Evolutionary conservation across 371 early-diverging fungal genomes (phyloP).

Genomic region (Mortierella sp.): DNA sequence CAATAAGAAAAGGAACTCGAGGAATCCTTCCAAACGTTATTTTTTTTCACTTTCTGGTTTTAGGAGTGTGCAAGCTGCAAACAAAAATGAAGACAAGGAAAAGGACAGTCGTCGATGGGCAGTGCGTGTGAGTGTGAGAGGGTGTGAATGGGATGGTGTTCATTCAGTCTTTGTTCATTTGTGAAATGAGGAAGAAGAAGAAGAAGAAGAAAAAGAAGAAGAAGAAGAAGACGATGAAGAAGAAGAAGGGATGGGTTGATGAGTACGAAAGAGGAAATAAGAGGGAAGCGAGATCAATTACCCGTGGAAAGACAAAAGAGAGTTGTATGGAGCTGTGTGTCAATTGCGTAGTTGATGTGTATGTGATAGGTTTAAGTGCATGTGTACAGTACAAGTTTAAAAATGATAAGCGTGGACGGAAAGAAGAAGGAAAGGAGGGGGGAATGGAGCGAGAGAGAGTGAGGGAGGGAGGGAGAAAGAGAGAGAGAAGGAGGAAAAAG

Average conservation of each 20-base stretch:
- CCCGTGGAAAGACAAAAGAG: neutral
- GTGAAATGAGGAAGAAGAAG: neutral
- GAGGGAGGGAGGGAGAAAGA: neutral
- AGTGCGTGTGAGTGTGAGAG: neutral
- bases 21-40: slow-evolving; percentile 5
- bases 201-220: no score
- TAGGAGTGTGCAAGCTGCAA: neutral
- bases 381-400: neutral
- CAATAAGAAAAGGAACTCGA: slow-evolving; percentile 11
- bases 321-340: neutral
- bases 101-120: neutral
- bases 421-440: neutral
- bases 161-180: neutral
- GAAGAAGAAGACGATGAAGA: no score
- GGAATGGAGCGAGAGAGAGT: neutral
- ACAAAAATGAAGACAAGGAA: neutral
- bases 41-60: neutral
- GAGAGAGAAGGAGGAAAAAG: neutral
- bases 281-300: slow-evolving; percentile 5
- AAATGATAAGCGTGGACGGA: slow-evolving; percentile 11
- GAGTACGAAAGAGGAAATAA: neutral
- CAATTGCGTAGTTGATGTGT: neutral
- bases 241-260: neutral
- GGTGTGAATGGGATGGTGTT: neutral
- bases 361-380: neutral